phyloP scores from a whole-genome alignment of 352 stramenopile genomes.

The Phytophthora cajani region DNA sequence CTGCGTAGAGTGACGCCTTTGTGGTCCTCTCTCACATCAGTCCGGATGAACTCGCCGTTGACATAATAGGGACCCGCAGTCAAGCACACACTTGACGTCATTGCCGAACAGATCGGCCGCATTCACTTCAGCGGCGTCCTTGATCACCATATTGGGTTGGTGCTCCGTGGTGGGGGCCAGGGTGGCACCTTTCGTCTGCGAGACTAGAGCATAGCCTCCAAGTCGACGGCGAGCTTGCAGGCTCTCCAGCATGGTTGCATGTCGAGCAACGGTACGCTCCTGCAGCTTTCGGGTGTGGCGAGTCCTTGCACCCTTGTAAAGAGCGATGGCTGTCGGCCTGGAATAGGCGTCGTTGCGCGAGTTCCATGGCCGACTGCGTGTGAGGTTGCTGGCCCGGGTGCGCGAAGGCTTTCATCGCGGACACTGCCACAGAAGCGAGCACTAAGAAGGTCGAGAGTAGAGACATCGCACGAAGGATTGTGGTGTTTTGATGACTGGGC shows the following conservation, averaged over 20 bases:
- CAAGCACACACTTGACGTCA: constrained; percentile 32
- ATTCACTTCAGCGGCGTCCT: constrained; percentile 19
- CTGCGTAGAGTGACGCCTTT: constrained; percentile 25
- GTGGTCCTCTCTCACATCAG: constrained; percentile 26
- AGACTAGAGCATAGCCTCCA: constrained; percentile 13
- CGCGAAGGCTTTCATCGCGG: constrained; percentile 7
- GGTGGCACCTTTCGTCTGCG: constrained; percentile 13
- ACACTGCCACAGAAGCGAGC: constrained; percentile 13
- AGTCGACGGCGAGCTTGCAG: constrained; percentile 27
- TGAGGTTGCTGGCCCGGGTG: constrained; percentile 22
- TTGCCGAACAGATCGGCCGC: constrained; percentile 15
- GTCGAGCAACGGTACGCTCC: constrained; percentile 15
- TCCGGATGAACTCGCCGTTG: constrained; percentile 30
- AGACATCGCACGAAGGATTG: constrained; percentile 7
- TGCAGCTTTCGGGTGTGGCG: constrained; percentile 20
- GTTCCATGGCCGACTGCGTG: constrained; percentile 18
- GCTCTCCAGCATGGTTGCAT: constrained; percentile 8
- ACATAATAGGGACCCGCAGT: constrained; percentile 37
- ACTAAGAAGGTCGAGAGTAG: constrained; percentile 12
- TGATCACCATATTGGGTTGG: constrained; percentile 22
- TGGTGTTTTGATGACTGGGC: neutral
- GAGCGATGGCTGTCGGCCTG: constrained; percentile 22
- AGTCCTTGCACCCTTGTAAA: constrained; percentile 27
- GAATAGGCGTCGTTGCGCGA: constrained; percentile 25
- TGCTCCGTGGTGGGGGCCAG: constrained; percentile 22